Percentiles rank a stretch among this genome's conserved stretches.
phyloP scores from a whole-genome alignment of 495 filamentous ascomycete species.

The Schizothecium vesticola region DNA sequence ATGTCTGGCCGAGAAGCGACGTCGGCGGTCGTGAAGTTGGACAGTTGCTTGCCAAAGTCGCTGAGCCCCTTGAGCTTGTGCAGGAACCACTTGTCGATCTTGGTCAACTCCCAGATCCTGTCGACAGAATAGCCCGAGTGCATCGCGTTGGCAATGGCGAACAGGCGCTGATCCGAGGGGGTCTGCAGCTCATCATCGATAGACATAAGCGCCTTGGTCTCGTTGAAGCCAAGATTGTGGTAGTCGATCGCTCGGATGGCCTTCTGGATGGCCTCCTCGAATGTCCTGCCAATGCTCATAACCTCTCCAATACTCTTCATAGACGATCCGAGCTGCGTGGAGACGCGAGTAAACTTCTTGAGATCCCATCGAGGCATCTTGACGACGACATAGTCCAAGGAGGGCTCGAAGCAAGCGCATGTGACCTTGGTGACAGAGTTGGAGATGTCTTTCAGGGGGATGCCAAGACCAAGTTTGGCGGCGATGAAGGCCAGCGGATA shows the following conservation, averaged over 20 bases:
- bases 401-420: constrained; percentile 98
- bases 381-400: constrained; percentile 95
- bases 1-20: constrained; percentile 52
- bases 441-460: constrained; percentile 92
- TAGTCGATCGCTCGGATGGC: constrained; percentile 92
- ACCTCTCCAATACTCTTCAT: constrained; percentile 99
- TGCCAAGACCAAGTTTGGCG: constrained; percentile 89
- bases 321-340: constrained; percentile 87
- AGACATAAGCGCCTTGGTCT: constrained; percentile 85
- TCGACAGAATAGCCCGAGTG: constrained; percentile 85
- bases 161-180: constrained; percentile 93
- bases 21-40: constrained; percentile 60
- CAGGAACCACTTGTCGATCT: constrained; percentile 98
- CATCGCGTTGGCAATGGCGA: constrained; percentile 98
- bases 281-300: constrained; percentile 95
- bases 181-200: constrained; percentile 95
- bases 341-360: constrained; percentile 97
- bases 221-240: constrained; percentile 92
- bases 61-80: constrained; percentile 82
- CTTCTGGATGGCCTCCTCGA: constrained; percentile 98
- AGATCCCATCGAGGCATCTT: constrained; percentile 99
- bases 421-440: constrained; percentile 96
- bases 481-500: constrained; percentile 96
- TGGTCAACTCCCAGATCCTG: constrained; percentile 95
- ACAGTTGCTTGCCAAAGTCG: constrained; percentile 78